These are phyloP conservation scores for Filobasidium floriforme DNA, from an alignment of 768 basidiomycete species.

Conservation along the genomic window DNA sequence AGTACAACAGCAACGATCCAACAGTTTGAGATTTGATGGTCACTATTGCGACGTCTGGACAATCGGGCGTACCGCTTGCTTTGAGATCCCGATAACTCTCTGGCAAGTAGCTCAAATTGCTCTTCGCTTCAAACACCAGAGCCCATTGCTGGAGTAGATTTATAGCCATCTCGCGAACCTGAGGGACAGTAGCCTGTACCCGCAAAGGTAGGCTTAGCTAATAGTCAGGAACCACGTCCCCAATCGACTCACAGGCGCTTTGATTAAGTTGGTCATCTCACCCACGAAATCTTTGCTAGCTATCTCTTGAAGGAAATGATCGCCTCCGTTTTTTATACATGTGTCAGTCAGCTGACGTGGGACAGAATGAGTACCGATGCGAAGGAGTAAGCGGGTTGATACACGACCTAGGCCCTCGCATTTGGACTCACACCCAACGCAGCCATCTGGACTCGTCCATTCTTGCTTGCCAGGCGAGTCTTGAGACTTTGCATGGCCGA, in stretches of 20 bases:
- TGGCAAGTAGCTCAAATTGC: constrained; percentile 62
- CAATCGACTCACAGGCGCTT: constrained; percentile 53
- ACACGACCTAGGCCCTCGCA: neutral
- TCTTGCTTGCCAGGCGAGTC: constrained; percentile 80
- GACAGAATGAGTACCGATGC: constrained; percentile 7
- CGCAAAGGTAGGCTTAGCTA: neutral
- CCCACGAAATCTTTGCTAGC: constrained; percentile 88
- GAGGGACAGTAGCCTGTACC: constrained; percentile 56
- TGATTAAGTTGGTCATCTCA: constrained; percentile 81
- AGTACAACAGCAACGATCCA: too few relatives aligned
- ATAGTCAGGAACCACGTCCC: neutral
- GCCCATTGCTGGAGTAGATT: constrained; percentile 89
- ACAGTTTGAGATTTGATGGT: too few relatives aligned
- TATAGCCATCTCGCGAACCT: constrained; percentile 73
- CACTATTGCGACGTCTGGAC: neutral
- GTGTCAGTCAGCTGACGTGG: constrained; percentile 66
- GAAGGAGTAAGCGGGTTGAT: neutral
- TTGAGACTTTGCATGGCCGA: constrained; percentile 83
- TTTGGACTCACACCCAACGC: constrained; percentile 63
- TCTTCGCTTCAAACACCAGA: constrained; percentile 74
- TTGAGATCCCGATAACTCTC: constrained; percentile 72
- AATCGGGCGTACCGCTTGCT: constrained; percentile 56
- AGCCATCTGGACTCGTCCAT: constrained; percentile 86
- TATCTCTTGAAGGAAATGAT: constrained; percentile 75
- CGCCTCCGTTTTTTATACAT: constrained; percentile 95